phyloP scores from a whole-genome alignment of 148 eudicot genomes.

The Rhododendron kiyosumense region DNA sequence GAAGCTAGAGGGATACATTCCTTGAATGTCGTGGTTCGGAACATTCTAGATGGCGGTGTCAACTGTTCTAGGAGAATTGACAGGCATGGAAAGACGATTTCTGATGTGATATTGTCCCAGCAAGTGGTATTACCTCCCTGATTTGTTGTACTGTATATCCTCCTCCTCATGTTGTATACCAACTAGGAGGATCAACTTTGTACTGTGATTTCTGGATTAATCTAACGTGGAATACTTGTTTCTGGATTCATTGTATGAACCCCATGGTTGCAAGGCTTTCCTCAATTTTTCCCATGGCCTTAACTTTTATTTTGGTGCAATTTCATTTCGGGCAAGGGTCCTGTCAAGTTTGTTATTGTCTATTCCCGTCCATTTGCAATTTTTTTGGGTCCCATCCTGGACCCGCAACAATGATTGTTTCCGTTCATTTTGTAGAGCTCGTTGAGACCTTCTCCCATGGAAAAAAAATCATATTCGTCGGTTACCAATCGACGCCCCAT shows the following conservation, averaged over 20 bases:
- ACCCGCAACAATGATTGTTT: too few species aligned
- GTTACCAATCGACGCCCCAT: too few species aligned
- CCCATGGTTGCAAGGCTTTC: neutral
- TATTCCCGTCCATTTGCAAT: too few species aligned
- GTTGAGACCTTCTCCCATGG: too few species aligned
- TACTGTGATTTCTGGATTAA: neutral
- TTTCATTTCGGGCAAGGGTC: too few species aligned
- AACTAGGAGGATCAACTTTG: neutral
- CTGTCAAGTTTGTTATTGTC: too few species aligned
- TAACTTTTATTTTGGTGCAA: neutral
- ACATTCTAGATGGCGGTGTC: conserved; percentile 89
- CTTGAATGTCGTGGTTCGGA: conserved; percentile 76
- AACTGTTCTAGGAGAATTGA: conserved; percentile 94
- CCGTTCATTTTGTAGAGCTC: too few species aligned
- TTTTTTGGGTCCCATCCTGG: too few species aligned
- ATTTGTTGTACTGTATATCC: neutral
- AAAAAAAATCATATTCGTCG: too few species aligned
- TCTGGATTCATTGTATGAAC: neutral
- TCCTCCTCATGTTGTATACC: neutral
- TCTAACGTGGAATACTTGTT: neutral
- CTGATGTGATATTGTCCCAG: conserved; percentile 79
- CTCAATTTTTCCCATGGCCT: neutral
- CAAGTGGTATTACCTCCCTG: conserved; percentile 58
- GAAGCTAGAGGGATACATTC: conserved; percentile 70
- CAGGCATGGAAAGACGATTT: conserved; percentile 81